Evolutionary conservation across 768 basidiomycete species (phyloP).

Genomic region (Lyophyllum decastes): DNA sequence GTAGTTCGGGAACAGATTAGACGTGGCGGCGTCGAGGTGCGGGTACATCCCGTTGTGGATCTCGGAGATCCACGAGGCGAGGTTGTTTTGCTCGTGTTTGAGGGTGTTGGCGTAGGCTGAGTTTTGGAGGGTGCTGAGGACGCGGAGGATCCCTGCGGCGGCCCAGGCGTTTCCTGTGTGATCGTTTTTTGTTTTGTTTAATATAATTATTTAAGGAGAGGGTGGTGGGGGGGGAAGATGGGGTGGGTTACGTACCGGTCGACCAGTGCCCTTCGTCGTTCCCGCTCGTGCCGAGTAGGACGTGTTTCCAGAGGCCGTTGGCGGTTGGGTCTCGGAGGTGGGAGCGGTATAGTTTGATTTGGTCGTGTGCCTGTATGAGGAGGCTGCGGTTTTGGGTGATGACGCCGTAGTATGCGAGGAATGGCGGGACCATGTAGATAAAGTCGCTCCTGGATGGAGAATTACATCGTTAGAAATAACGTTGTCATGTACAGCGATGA

Average conservation of each 20-base stretch:
- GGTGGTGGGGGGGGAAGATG: too few species aligned
- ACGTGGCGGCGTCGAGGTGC: slow-evolving; percentile 49
- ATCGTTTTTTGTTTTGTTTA: not conserved
- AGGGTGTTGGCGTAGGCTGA: slow-evolving; percentile 56
- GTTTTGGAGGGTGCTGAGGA: slow-evolving; percentile 69
- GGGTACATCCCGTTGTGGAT: slow-evolving; percentile 75
- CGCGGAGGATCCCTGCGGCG: slow-evolving; percentile 83
- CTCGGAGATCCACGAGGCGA: slow-evolving; percentile 67
- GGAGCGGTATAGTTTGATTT: slow-evolving; percentile 70
- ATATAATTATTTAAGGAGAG: too few species aligned
- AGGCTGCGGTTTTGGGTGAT: slow-evolving; percentile 56
- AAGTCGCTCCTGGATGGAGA: slow-evolving; percentile 63
- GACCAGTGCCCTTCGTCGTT: slow-evolving; percentile 78
- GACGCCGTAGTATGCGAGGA: slow-evolving; percentile 83
- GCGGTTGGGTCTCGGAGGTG: slow-evolving; percentile 56
- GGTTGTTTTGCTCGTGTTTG: slow-evolving; percentile 52
- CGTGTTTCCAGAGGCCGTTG: slow-evolving; percentile 74
- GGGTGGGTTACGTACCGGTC: slow-evolving; percentile 53
- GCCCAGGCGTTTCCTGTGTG: slow-evolving; percentile 93
- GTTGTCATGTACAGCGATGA: too few species aligned
- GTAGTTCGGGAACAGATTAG: slow-evolving; percentile 72
- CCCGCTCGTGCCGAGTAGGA: slow-evolving; percentile 53
- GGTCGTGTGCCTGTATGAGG: slow-evolving; percentile 65
- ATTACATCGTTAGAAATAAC: not conserved
- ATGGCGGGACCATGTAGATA: slow-evolving; percentile 86